Base-by-base conservation (phyloP, 129 eudicot genomes). In the Flaveria brownii region DNA sequence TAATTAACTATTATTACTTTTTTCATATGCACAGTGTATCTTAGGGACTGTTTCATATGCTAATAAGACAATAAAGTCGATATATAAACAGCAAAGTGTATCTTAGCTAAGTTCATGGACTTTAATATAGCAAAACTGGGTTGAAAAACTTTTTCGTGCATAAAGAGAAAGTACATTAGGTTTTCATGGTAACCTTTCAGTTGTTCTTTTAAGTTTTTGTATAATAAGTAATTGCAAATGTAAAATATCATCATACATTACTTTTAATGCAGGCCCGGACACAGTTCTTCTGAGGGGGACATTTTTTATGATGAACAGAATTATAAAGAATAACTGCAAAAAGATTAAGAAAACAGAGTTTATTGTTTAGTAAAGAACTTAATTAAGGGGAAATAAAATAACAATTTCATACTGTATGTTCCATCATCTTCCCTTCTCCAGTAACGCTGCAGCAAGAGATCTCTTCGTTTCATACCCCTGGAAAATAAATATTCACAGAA, bases 241-340 rank as follows among this genome's bases (percentile, higher is more conserved):
- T 11, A 60, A 28, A 61, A 14, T 55, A 25, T 46, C 18, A 14
- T 8, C 50, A 25, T 20, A 71, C 82, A 25, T 87, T 87, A 90
- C 96, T 83, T 90, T 87, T 85, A 78, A 87, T 83, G 76, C 51
- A 83, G 75, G 96, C 96, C 33, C 92, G 92, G 23, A 83, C 16
- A 60, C 57, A 83, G 70, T 82, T 84, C 67, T 73, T 85, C 67
- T 81, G 82, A 77, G 88, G 88, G 15, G 92, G 89, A 68, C 96
- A 89, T 80, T 81, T 83, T 54, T 81, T 75, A 73, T 87, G 90
- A 74, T 68, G 54, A 25, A 85, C 88, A n/a, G 96, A 89, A 56
- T 87, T 89, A 84, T 87, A 89, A 9, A 85, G 81, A 71, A 89
- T 89, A 77, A 85, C 92, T 89, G 96, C 86, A 81, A 60, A 60